Percentiles rank a stretch among this genome's conserved stretches.
These are phyloP conservation scores for Oryza meridionalis DNA, from an alignment of 176 grass and related monocot species.

Conservation along the genomic window DNA sequence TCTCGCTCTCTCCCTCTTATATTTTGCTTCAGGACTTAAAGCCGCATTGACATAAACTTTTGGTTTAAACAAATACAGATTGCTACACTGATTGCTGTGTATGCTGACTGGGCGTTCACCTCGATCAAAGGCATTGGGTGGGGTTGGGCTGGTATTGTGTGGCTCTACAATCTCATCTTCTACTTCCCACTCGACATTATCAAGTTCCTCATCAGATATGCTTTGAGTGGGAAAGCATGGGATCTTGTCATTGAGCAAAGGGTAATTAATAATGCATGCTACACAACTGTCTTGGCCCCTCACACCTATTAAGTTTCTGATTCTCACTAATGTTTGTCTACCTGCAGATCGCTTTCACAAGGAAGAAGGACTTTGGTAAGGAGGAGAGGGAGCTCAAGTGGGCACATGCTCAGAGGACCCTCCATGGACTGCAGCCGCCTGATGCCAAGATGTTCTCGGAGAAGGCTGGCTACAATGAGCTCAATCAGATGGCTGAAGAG, in stretches of 20 bases:
- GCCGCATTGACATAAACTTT: neutral
- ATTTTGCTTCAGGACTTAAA: neutral
- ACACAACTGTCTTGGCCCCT: neutral
- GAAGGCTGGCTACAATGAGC: conserved; percentile 61
- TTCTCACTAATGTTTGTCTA: neutral
- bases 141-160: conserved; percentile 93
- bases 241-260: conserved; percentile 86
- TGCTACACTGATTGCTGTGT: conserved; percentile 86
- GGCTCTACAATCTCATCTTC: conserved; percentile 82
- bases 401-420: conserved; percentile 89
- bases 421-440: conserved; percentile 79
- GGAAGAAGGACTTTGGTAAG: conserved; percentile 83
- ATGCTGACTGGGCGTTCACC: conserved; percentile 74
- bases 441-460: conserved; percentile 66
- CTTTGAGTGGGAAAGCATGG: conserved; percentile 86
- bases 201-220: conserved; percentile 82
- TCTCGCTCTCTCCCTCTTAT: neutral
- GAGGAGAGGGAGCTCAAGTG: conserved; percentile 84
- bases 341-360: conserved; percentile 77
- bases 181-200: conserved; percentile 87
- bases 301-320: neutral
- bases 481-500: conserved; percentile 85
- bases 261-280: conserved; percentile 39
- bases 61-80: conserved; percentile 44
- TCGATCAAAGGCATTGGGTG: conserved; percentile 87